These are phyloP conservation scores for Citrus sp. DNA, from an alignment of 345 rosid species.

Conservation along the genomic window DNA sequence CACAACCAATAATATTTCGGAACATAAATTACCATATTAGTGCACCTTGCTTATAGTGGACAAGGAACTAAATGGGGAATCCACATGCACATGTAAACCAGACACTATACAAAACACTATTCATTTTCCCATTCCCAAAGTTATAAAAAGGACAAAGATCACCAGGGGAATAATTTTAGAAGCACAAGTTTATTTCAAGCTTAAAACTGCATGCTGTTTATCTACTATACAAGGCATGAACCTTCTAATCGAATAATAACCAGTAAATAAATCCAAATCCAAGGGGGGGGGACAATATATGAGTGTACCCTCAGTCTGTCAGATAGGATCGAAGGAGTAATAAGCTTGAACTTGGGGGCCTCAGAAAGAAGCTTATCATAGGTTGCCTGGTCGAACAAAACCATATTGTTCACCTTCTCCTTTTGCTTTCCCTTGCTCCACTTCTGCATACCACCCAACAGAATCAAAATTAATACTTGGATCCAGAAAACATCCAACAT, in stretches of 20 bases:
- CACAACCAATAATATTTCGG: background rate
- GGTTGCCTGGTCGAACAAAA: constrained; percentile 49
- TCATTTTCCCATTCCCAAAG: background rate
- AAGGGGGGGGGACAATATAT: background rate
- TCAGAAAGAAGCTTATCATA: constrained; percentile 47
- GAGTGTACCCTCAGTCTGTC: constrained; percentile 49
- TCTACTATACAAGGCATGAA: background rate
- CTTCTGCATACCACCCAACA: constrained; percentile 24
- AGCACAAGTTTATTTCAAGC: background rate
- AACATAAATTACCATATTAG: background rate
- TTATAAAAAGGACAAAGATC: background rate
- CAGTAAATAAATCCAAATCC: background rate
- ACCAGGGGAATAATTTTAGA: background rate
- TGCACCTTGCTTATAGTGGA: background rate
- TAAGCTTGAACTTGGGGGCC: constrained; percentile 49
- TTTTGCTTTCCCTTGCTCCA: constrained; percentile 58
- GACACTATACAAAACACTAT: no score
- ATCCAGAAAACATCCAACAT: background rate
- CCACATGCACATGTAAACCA: background rate
- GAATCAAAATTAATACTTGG: no score
- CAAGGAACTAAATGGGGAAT: background rate
- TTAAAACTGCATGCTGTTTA: background rate
- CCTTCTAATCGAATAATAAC: background rate
- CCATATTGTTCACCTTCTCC: constrained; percentile 64
- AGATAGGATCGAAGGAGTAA: constrained; percentile 46